phyloP scores from a whole-genome alignment of 352 stramenopile species.

The Phytophthora meadii region DNA sequence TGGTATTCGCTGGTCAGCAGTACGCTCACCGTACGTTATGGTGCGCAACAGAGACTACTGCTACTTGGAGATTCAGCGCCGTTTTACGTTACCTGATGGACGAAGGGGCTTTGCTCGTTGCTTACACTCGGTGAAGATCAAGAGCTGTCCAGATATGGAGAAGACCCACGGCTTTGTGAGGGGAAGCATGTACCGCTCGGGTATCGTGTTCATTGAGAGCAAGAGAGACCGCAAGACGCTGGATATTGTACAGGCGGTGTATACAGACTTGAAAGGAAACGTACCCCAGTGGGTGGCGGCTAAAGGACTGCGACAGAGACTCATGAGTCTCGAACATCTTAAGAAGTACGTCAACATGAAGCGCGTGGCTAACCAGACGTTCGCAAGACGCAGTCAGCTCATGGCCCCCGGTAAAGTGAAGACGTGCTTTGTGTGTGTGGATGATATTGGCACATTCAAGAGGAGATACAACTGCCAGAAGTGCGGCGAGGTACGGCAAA shows the following conservation, averaged over 20 bases:
- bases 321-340: constrained; percentile 81
- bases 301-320: constrained; percentile 58
- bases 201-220: constrained; percentile 81
- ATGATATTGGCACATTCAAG: constrained; percentile 84
- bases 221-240: constrained; percentile 75
- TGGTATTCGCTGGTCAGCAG: constrained; percentile 77
- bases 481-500: constrained; percentile 67
- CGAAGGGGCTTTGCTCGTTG: constrained; percentile 73
- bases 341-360: constrained; percentile 89
- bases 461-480: constrained; percentile 88
- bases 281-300: constrained; percentile 75
- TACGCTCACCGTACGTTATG: constrained; percentile 76
- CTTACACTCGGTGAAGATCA: constrained; percentile 88
- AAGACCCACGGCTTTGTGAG: constrained; percentile 79
- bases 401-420: constrained; percentile 74
- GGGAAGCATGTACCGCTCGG: constrained; percentile 85
- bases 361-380: constrained; percentile 76
- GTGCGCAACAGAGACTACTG: constrained; percentile 82
- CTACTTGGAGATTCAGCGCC: constrained; percentile 81
- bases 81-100: constrained; percentile 64
- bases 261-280: constrained; percentile 82
- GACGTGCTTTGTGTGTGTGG: constrained; percentile 83
- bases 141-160: constrained; percentile 84
- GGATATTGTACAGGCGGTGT: constrained; percentile 83
- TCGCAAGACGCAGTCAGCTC: constrained; percentile 68